These are phyloP conservation scores for Trichoderma guizhouense DNA, from an alignment of 2,329 filamentous ascomycete species.

Conservation along the genomic window DNA sequence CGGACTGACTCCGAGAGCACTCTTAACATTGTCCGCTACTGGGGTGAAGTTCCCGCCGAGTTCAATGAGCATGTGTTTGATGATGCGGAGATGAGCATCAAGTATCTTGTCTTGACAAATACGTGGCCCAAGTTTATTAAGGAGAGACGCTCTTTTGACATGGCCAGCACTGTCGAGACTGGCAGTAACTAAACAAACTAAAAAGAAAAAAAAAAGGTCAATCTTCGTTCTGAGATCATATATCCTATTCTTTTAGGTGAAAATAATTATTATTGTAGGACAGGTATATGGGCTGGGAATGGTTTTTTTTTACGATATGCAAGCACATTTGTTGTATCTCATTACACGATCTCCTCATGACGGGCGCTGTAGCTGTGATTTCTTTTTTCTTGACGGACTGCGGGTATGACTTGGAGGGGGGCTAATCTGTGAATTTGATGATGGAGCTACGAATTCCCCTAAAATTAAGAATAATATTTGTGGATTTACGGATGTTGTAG, in stretches of 20 bases:
- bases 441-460: neutral
- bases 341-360: neutral
- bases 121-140: slow-evolving; percentile 62
- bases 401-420: neutral
- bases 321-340: neutral
- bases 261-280: neutral
- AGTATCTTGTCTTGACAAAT: slow-evolving; percentile 66
- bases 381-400: neutral
- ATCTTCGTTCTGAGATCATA: neutral
- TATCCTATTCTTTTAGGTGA: neutral
- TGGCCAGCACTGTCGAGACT: slow-evolving; percentile 20
- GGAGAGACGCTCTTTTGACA: slow-evolving; percentile 31
- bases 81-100: slow-evolving; percentile 57
- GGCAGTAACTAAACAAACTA: neutral
- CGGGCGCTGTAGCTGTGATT: neutral
- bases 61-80: slow-evolving; percentile 59
- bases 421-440: neutral
- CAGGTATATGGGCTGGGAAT: neutral
- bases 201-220: neutral
- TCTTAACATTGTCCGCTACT: slow-evolving; percentile 32
- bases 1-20: slow-evolving; percentile 21
- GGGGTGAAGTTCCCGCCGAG: slow-evolving; percentile 45
- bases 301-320: neutral
- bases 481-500: neutral
- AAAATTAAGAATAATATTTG: neutral